Base-by-base conservation (phyloP, 352 stramenopile genomes). In the Globisporangium ultimum region DNA sequence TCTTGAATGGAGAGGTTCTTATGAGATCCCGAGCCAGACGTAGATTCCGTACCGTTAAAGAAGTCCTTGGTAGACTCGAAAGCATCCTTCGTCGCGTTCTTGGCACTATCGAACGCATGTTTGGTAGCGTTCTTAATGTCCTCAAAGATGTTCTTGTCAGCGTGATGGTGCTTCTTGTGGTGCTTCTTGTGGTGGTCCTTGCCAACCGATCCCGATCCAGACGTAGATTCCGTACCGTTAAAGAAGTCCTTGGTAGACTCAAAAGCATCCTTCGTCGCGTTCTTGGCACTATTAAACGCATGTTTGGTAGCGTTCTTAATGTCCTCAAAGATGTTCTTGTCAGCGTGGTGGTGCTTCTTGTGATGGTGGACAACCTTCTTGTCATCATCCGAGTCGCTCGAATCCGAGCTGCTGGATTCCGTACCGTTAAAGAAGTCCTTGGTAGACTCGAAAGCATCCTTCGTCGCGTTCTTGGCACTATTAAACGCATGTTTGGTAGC, bases 71-170 rank as follows among this genome's bases (percentile, higher is more conserved):
- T 48, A 12, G 67, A 50, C 6, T 82, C 52, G 21, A 58, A 62
- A 12, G 58, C 58, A 36, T 77, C 64, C 21, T 50, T 62, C 11
- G 52, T 53, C 54, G 56, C 61, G 22, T 65, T 72, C n/a, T 63
- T 62, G 10, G 7, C 28, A 10, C 7, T 6, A 21, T 48, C 51
- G 12, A 38, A 32, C 11, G 20, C 34, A 22, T 22, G 22, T 15
- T 48, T 48, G 10, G 40, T 57, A 7, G 18, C 51, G 18, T 57
- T 57, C 51, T 48, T 28, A 14, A 70, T 61, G 3, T 63, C 46
- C 46, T 21, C 48, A 11, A 55, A 52, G 38, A 63, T 53, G 28
- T 50, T 28, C 52, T 58, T 58, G 21, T 49, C 20, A 38, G 52
- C 15, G 8, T 48, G 15, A 14, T 48, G n/a, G 43, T 55, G 48